These are phyloP conservation scores for Aspergillus cavernicola DNA, from an alignment of 495 filamentous ascomycete species.

Conservation along the genomic window DNA sequence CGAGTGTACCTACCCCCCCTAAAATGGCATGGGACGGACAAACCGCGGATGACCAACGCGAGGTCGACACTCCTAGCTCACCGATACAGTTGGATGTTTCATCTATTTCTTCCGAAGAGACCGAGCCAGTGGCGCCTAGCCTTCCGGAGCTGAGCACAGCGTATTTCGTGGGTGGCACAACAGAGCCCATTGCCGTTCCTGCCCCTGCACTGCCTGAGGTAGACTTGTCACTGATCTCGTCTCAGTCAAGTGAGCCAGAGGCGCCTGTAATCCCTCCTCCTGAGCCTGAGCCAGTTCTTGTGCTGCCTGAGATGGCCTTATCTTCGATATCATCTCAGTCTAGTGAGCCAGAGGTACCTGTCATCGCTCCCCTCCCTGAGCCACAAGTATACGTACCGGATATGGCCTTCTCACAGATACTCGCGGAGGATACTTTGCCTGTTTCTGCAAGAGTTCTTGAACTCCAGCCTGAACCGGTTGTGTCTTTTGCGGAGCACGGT, in stretches of 20 bases:
- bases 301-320: neutral
- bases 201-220: conserved; percentile 22
- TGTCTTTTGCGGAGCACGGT: conserved; percentile 13
- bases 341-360: neutral
- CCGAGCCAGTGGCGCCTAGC: conserved; percentile 29
- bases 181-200: conserved; percentile 27
- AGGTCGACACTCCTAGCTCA: conserved; percentile 16
- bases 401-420: conserved; percentile 23
- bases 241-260: conserved; percentile 26
- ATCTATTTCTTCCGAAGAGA: conserved; percentile 35
- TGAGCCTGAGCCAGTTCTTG: neutral
- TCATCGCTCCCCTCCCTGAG: neutral
- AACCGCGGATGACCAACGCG: conserved; percentile 11
- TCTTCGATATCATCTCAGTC: neutral
- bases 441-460: conserved; percentile 20
- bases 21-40: conserved; percentile 40
- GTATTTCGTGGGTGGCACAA: conserved; percentile 29
- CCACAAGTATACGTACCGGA: conserved; percentile 19
- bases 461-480: conserved; percentile 24
- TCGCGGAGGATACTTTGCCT: conserved; percentile 23
- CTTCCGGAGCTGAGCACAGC: conserved; percentile 30
- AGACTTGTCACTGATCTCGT: conserved; percentile 27
- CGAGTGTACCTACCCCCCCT: conserved; percentile 35
- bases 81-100: conserved; percentile 33
- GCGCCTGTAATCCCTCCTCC: conserved; percentile 19